Base-by-base conservation (phyloP, 768 basidiomycete genomes). In the Mrakia frigida region DNA sequence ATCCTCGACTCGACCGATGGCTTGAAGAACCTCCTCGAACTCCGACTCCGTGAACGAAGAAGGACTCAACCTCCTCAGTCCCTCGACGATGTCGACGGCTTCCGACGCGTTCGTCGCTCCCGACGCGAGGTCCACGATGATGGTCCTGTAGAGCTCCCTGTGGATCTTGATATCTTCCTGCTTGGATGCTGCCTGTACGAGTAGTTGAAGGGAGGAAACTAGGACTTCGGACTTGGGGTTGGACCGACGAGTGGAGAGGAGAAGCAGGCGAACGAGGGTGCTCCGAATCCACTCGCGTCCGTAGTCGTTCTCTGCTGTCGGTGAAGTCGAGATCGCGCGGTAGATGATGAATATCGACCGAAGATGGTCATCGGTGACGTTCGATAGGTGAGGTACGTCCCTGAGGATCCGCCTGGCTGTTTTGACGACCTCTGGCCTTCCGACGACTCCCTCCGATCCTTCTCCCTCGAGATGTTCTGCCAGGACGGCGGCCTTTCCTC, bases 91-190 rank as follows among this genome's bases (percentile, higher is more conserved):
- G 14, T 68, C 35, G 10, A 68, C 67, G 25, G 67, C 37, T 35
- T 68, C 67, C 13, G 67, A 68, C 67, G 25, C 67, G 16, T 68
- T 37, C 9, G 35, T 68, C 43, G 67, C 52, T 53, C 52, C 52
- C 16, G 52, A 53, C 52, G 52, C 21, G 52, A 53, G 52, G 10
- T 21, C 25, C 3, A 21, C 52, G 2, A 2, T 21, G 2, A 53
- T 18, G 18, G 16, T 2, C 18, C 21, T n/a, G 52, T 21, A 53
- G 11, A 18, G 11, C 6, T 23, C 52, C 16, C 25, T 6, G 18
- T 11, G 2, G 21, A 21, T 23, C 7, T 2, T 5, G 25, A 53
- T 9, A 43, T 43, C 43, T 14, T 11, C 10, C 1, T 43, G 11
- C 2, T 43, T 14, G 2, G 43, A 13, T 43, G 11, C 43, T 11